Conservation (phyloP, 2,329 filamentous ascomycete species). For the Corinectria fuckeliana region DNA sequence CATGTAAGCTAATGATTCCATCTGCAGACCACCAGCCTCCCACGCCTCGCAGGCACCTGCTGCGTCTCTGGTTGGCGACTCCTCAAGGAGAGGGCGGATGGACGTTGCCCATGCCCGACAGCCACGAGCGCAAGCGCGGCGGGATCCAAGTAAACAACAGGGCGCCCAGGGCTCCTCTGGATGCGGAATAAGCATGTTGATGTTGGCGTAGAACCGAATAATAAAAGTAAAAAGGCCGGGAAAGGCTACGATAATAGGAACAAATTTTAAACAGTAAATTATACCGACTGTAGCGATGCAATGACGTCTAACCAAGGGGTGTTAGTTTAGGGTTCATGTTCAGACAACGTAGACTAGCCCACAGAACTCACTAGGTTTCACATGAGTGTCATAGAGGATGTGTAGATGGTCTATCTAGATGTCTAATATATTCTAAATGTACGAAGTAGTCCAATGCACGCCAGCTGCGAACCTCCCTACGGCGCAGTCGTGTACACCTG, state of each 20-base stretch:
- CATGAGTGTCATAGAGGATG: no score
- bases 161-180: conserved; percentile 74
- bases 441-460: no score
- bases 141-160: conserved; percentile 88
- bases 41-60: conserved; percentile 75
- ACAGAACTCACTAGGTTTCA: no score
- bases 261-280: conserved; percentile 1
- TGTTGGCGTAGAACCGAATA: no score
- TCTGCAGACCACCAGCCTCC: conserved; percentile 63
- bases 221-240: conserved; percentile 10
- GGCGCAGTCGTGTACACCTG: neutral
- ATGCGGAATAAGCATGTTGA: conserved; percentile 74
- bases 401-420: neutral
- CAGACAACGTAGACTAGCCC: no score
- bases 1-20: conserved; percentile 12
- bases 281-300: neutral
- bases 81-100: conserved; percentile 85
- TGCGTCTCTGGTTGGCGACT: conserved; percentile 84
- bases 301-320: neutral
- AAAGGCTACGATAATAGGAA: conserved; percentile 3
- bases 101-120: conserved; percentile 83
- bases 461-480: neutral
- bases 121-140: conserved; percentile 82
- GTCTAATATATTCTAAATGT: no score
- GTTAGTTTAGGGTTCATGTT: no score